A percentile compares a stretch with the other conserved stretches of the same genome.
Evolutionary conservation across 805 yeast species (phyloP).

Genomic region (Scheffersomyces lignosus): DNA sequence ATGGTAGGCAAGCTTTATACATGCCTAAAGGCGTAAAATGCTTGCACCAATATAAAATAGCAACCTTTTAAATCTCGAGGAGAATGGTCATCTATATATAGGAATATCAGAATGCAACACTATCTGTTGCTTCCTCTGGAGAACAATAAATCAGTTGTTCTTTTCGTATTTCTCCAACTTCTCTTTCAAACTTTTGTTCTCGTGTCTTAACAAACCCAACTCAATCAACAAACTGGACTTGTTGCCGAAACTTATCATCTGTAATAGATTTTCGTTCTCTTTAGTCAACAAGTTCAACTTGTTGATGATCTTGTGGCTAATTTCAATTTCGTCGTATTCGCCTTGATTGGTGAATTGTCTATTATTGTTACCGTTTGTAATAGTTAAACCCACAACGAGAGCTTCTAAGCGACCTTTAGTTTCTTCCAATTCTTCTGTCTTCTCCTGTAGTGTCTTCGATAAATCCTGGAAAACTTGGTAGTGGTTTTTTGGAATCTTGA

Average conservation of each 20-base stretch:
- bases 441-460: conserved; percentile 46
- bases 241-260: conserved; percentile 74
- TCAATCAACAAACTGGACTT: conserved; percentile 70
- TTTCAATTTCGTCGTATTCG: conserved; percentile 69
- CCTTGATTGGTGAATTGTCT: conserved; percentile 52
- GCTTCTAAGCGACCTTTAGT: conserved; percentile 66
- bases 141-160: no score
- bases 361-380: conserved; percentile 17
- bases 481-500: conserved; percentile 43
- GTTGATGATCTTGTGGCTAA: conserved; percentile 69
- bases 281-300: conserved; percentile 59
- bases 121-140: no score
- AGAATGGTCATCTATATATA: no score
- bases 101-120: no score
- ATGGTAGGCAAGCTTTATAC: no score
- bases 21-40: no score
- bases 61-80: no score
- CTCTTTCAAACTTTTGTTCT: conserved; percentile 16
- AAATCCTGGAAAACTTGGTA: conserved; percentile 51
- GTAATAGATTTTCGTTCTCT: conserved; percentile 70
- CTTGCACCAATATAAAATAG: no score
- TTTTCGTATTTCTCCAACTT: neutral
- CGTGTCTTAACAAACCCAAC: conserved; percentile 56
- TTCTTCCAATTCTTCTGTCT: conserved; percentile 52
- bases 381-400: conserved; percentile 34